Evolutionary conservation across 768 basidiomycete genomes (phyloP).

Genomic region (Agrocybe praecox): DNA sequence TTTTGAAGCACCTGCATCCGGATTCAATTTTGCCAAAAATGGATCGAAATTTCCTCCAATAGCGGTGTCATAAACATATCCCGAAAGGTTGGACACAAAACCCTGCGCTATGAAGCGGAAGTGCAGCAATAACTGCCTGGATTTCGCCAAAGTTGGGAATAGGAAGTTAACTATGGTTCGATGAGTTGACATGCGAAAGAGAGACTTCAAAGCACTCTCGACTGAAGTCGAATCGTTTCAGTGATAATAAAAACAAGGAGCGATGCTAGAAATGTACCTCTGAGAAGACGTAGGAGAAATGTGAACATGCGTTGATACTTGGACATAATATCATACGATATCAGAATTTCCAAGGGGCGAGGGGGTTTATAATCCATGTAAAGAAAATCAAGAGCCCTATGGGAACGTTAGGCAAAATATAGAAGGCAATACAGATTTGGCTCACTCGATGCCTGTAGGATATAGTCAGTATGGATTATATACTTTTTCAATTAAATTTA

Average conservation of each 20-base stretch:
- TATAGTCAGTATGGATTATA: neutral
- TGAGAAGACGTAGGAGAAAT: slow-evolving; percentile 73
- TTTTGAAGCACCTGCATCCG: neutral
- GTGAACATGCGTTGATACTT: slow-evolving; percentile 88
- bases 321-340: slow-evolving; percentile 69
- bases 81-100: slow-evolving; percentile 67
- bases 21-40: slow-evolving; percentile 52
- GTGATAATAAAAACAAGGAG: neutral
- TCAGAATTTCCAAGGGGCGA: slow-evolving; percentile 69
- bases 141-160: slow-evolving; percentile 59
- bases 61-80: slow-evolving; percentile 80
- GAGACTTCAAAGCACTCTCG: slow-evolving; percentile 63
- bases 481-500: neutral
- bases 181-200: slow-evolving; percentile 62
- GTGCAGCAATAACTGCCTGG: slow-evolving; percentile 58
- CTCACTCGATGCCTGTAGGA: slow-evolving; percentile 9
- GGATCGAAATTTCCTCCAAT: slow-evolving; percentile 77
- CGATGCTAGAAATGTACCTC: slow-evolving; percentile 52
- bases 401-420: slow-evolving; percentile 7
- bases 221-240: slow-evolving; percentile 39
- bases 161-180: slow-evolving; percentile 40
- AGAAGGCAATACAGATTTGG: neutral
- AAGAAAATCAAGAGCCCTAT: slow-evolving; percentile 84
- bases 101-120: slow-evolving; percentile 76
- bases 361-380: slow-evolving; percentile 93